phyloP scores from a whole-genome alignment of 139 green algal species.

The Coelastrella sp. region DNA sequence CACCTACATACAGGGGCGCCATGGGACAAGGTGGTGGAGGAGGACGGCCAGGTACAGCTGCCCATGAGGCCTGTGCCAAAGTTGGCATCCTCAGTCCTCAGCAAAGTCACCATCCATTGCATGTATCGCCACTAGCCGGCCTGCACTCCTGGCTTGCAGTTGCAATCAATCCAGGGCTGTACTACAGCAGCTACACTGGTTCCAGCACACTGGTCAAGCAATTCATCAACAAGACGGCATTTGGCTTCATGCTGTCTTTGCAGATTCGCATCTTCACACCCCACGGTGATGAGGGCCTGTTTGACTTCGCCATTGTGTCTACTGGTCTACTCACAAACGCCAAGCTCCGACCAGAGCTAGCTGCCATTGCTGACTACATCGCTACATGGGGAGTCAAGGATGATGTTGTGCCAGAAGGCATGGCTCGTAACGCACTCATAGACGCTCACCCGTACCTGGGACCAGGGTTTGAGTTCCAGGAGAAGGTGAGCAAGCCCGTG shows the following conservation, averaged over 20 bases:
- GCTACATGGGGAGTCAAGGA: conserved; percentile 51
- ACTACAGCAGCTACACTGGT: too few relatives aligned
- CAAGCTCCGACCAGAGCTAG: conserved; percentile 55
- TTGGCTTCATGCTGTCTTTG: too few relatives aligned
- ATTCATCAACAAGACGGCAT: too few relatives aligned
- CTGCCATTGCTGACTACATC: conserved; percentile 46
- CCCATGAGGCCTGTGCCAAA: not conserved
- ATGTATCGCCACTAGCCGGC: too few relatives aligned
- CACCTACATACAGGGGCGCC: conserved; percentile 54
- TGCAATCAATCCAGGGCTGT: too few relatives aligned
- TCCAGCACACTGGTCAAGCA: too few relatives aligned
- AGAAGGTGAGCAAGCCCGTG: conserved; percentile 42
- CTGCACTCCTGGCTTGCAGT: too few relatives aligned
- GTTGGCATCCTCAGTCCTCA: too few relatives aligned
- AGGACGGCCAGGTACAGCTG: conserved; percentile 37
- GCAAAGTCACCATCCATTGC: too few relatives aligned
- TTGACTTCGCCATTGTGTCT: conserved; percentile 58
- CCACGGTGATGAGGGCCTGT: conserved; percentile 48
- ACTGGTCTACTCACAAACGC: conserved; percentile 60
- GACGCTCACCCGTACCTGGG: conserved; percentile 64
- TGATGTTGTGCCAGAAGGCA: not conserved
- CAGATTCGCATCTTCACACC: conserved; percentile 57
- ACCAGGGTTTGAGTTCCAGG: conserved; percentile 56
- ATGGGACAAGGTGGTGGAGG: conserved; percentile 50
- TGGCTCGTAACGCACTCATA: conserved; percentile 53